phyloP scores from a whole-genome alignment of 2,329 filamentous ascomycete species.

The Colletotrichum melonis region DNA sequence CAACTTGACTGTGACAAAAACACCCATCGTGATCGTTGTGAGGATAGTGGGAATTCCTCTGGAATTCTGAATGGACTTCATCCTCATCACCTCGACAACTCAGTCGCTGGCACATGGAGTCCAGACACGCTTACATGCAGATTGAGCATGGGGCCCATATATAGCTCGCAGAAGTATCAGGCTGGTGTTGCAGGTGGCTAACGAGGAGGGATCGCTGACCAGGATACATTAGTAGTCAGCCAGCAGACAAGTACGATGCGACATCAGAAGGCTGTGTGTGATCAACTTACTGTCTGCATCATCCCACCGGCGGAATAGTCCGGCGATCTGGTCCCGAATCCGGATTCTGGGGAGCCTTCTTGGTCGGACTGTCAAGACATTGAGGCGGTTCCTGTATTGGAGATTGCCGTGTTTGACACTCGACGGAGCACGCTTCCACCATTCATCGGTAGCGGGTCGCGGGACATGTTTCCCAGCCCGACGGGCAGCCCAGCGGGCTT shows the following conservation, averaged over 20 bases:
- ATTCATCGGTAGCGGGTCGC: background rate
- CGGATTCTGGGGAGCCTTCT: background rate
- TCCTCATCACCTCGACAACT: background rate
- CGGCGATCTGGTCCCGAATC: background rate
- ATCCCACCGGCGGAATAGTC: background rate
- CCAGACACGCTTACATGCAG: background rate
- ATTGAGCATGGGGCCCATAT: background rate
- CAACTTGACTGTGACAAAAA: background rate
- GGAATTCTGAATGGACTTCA: background rate
- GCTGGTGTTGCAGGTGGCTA: background rate
- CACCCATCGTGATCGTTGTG: background rate
- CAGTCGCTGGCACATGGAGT: background rate
- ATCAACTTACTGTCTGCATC: background rate
- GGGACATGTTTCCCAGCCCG: background rate
- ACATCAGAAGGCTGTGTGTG: background rate
- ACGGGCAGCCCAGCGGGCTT: background rate
- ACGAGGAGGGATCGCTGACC: background rate
- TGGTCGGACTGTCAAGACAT: background rate
- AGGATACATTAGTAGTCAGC: background rate
- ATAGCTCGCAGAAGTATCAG: too few relatives aligned
- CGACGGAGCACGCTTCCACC: background rate
- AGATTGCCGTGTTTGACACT: background rate
- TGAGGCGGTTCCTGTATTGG: background rate
- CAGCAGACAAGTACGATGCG: background rate
- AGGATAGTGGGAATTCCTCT: background rate